phyloP scores from a whole-genome alignment of 225 moss, liverwort and hornwort species.

The Climacium dendroides region DNA sequence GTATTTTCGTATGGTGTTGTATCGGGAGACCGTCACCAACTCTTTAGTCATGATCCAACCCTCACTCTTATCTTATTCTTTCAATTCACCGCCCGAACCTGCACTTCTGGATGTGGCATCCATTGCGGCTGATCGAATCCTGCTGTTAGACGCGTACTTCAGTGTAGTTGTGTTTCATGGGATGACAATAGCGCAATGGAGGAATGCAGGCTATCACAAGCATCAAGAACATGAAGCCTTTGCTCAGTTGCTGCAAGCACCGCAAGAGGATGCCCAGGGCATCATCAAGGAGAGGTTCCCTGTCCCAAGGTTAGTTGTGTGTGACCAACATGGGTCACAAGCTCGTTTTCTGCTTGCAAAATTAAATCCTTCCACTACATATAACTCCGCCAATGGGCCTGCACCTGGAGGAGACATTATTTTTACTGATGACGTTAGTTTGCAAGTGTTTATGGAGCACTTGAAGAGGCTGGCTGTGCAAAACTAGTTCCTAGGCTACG shows the following conservation, averaged over 20 bases:
- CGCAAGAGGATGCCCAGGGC: constrained; percentile 63
- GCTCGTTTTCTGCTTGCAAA: constrained; percentile 95
- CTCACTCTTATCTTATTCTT: constrained; percentile 79
- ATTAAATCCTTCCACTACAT: constrained; percentile 91
- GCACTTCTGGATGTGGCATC: constrained; percentile 91
- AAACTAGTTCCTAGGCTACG: constrained; percentile 20
- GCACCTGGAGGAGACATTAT: constrained; percentile 96
- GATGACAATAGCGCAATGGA: constrained; percentile 96
- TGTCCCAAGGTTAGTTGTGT: constrained; percentile 86
- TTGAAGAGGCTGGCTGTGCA: constrained; percentile 91
- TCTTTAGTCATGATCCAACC: constrained; percentile 99
- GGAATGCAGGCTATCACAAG: constrained; percentile 85
- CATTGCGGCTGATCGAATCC: constrained; percentile 77
- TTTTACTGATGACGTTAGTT: constrained; percentile 97
- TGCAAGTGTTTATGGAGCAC: constrained; percentile 97
- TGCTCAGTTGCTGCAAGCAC: constrained; percentile 70
- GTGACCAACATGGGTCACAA: constrained; percentile 98
- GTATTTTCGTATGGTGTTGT: constrained; percentile 94
- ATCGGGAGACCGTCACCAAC: constrained; percentile 83
- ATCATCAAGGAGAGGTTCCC: constrained; percentile 85
- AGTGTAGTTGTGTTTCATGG: constrained; percentile 93
- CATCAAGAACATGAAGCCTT: constrained; percentile 88
- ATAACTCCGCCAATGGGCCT: constrained; percentile 92
- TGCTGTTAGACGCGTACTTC: constrained; percentile 92
- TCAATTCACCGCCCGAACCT: constrained; percentile 74